These are phyloP conservation scores for Grammothele lineata DNA, from an alignment of 768 basidiomycete genomes.

Conservation along the genomic window DNA sequence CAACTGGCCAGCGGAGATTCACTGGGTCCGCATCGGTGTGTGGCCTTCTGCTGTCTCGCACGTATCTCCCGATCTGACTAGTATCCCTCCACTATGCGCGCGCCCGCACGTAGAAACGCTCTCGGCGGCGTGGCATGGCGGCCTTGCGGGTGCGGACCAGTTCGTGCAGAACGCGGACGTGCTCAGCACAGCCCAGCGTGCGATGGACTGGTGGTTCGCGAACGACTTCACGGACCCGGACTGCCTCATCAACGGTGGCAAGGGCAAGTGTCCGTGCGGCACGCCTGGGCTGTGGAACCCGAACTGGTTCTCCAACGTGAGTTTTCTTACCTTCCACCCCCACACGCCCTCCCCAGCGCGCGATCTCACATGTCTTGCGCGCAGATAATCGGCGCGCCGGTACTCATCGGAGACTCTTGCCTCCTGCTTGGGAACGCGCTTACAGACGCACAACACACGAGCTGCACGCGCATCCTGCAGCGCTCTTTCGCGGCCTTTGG, in stretches of 20 bases:
- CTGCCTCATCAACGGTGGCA: slow-evolving; percentile 55
- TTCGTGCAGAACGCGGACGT: slow-evolving; percentile 39
- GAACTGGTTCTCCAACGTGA: slow-evolving; percentile 63
- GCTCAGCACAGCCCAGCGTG: slow-evolving; percentile 38
- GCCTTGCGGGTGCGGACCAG: slow-evolving; percentile 32
- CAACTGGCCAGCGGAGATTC: slow-evolving; percentile 44
- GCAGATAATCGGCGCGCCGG: slow-evolving; percentile 59
- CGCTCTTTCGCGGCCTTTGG: slow-evolving; percentile 50
- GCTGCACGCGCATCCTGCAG: slow-evolving; percentile 47
- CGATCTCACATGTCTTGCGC: neutral
- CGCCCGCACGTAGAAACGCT: slow-evolving; percentile 41
- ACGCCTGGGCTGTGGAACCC: slow-evolving; percentile 55
- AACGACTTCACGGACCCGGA: slow-evolving; percentile 51
- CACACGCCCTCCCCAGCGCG: no score
- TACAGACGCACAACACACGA: slow-evolving; percentile 34
- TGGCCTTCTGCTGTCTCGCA: neutral
- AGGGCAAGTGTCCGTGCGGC: slow-evolving; percentile 48
- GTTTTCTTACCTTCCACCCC: no score
- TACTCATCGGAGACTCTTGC: slow-evolving; percentile 52
- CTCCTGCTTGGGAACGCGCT: slow-evolving; percentile 47
- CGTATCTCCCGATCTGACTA: neutral
- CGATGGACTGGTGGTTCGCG: slow-evolving; percentile 61
- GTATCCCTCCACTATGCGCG: slow-evolving; percentile 34
- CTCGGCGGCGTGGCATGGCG: slow-evolving; percentile 54
- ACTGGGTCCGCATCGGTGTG: slow-evolving; percentile 44